Percentiles rank a stretch among this genome's conserved stretches.
Evolutionary conservation across 306 rosid genomes (phyloP).

Genomic region (Sesbania bispinosa): DNA sequence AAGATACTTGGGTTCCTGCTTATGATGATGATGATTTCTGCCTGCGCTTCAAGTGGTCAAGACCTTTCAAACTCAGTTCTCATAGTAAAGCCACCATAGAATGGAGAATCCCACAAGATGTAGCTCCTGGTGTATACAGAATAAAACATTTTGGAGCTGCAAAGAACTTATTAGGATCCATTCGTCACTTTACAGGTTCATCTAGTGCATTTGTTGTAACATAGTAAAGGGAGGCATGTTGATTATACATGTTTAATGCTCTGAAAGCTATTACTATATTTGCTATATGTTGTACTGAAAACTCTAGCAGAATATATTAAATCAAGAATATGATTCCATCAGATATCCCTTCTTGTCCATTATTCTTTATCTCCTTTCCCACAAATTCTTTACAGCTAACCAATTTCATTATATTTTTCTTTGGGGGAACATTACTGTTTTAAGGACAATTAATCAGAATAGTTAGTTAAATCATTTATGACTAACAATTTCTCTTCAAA

Average conservation of each 20-base stretch:
- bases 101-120: slow-evolving; percentile 75
- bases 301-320: background rate
- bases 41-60: slow-evolving; percentile 82
- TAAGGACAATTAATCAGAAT: background rate
- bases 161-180: slow-evolving; percentile 55
- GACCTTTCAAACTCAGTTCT: slow-evolving; percentile 66
- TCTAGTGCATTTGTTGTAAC: slow-evolving; percentile 83
- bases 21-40: slow-evolving; percentile 94
- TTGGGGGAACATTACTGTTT: background rate
- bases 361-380: background rate
- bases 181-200: slow-evolving; percentile 78
- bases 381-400: background rate
- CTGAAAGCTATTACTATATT: background rate
- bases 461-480: background rate
- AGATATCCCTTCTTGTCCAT: background rate
- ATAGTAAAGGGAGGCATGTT: slow-evolving; percentile 29
- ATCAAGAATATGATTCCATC: slow-evolving; percentile 10
- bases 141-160: slow-evolving; percentile 88
- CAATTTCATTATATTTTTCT: background rate
- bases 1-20: slow-evolving; percentile 71
- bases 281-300: background rate
- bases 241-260: background rate
- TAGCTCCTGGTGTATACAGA: slow-evolving; percentile 70
- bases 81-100: slow-evolving; percentile 65
- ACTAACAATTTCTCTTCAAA: background rate